phyloP scores from a whole-genome alignment of 176 grass and related monocot genomes.

The Oryza meridionalis region DNA sequence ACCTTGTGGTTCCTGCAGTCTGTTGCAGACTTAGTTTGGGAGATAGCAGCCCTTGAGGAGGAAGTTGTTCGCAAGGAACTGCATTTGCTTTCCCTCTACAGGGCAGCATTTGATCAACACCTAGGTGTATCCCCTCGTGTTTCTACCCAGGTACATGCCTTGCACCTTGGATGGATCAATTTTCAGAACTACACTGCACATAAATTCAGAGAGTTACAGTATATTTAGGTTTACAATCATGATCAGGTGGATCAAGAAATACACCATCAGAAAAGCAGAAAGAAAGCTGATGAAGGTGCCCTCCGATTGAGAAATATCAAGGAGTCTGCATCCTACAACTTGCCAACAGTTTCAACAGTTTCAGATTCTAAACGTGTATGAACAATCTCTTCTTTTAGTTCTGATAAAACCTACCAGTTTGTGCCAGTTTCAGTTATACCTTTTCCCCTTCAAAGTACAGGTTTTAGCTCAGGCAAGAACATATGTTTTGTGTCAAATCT shows the following conservation, averaged over 20 bases:
- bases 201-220: conserved; percentile 13
- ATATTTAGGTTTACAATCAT: conserved; percentile 17
- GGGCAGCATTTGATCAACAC: conserved; percentile 74
- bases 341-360: conserved; percentile 48
- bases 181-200: conserved; percentile 4
- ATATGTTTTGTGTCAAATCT: background rate
- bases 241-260: conserved; percentile 45
- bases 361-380: conserved; percentile 63
- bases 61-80: conserved; percentile 78
- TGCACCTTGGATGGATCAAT: conserved; percentile 34
- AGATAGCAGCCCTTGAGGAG: conserved; percentile 85
- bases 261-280: conserved; percentile 27
- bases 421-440: background rate
- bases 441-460: background rate
- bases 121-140: conserved; percentile 48
- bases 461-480: background rate
- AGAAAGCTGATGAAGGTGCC: conserved; percentile 43
- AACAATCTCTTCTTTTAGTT: conserved; percentile 21
- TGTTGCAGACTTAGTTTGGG: conserved; percentile 62
- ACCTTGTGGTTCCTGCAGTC: conserved; percentile 44
- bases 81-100: conserved; percentile 84
- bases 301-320: conserved; percentile 54
- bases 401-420: background rate
- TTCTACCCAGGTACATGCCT: conserved; percentile 43
- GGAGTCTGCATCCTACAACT: conserved; percentile 48